Evolutionary conservation across 2,329 filamentous ascomycete species (phyloP).

Genomic region (Clarireedia sp.): DNA sequence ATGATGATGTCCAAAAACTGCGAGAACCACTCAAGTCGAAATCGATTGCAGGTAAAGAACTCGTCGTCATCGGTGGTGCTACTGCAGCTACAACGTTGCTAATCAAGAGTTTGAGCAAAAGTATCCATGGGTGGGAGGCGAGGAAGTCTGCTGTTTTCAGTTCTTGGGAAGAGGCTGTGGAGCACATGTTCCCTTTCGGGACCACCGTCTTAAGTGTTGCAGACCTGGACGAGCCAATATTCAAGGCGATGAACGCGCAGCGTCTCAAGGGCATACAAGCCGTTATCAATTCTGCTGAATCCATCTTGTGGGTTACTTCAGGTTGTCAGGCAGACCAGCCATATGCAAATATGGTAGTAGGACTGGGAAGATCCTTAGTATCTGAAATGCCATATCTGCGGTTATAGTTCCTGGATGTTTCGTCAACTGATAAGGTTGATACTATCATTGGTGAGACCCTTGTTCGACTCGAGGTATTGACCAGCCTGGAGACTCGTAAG

Average conservation of each 20-base stretch:
- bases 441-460: slow-evolving; percentile 14
- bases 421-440: slow-evolving; percentile 1
- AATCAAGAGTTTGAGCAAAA: neutral
- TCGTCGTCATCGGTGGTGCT: neutral
- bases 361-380: slow-evolving; percentile 14
- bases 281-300: neutral
- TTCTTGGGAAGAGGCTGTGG: neutral
- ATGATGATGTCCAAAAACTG: slow-evolving; percentile 8
- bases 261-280: neutral
- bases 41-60: neutral
- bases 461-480: slow-evolving; percentile 2
- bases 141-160: slow-evolving; percentile 1
- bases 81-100: neutral
- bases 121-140: neutral
- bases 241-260: neutral
- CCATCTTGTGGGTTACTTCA: slow-evolving; percentile 16
- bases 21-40: neutral
- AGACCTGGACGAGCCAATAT: slow-evolving; percentile 27
- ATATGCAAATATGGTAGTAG: slow-evolving; percentile 15
- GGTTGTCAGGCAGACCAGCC: slow-evolving; percentile 11
- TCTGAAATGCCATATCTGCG: slow-evolving; percentile 17
- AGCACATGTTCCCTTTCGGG: slow-evolving; percentile 1
- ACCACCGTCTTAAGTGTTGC: slow-evolving; percentile 17
- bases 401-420: slow-evolving; percentile 17
- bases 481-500: neutral